Percentiles rank a stretch among this genome's conserved stretches.
phyloP scores from a whole-genome alignment of 345 rosid species.

The Camelina sativa region DNA sequence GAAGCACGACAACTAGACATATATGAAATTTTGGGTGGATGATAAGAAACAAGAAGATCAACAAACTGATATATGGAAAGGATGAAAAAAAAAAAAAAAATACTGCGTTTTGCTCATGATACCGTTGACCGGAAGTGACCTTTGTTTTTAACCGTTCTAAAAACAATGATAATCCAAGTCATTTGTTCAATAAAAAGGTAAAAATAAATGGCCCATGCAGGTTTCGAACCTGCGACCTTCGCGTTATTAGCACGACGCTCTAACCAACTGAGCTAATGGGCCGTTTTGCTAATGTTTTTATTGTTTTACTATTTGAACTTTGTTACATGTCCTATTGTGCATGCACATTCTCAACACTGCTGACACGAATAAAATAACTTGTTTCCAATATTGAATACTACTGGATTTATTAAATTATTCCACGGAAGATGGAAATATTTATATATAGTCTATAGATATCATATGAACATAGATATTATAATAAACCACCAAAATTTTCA shows the following conservation, averaged over 20 bases:
- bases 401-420: not conserved
- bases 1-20: not conserved
- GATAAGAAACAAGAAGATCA: not conserved
- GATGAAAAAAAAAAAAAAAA: no score
- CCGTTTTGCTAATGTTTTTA: not conserved
- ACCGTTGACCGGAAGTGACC: no score
- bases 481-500: not conserved
- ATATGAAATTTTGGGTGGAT: not conserved
- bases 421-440: not conserved
- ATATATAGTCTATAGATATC: not conserved
- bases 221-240: slow-evolving; percentile 75
- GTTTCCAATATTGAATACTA: not conserved
- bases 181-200: not conserved
- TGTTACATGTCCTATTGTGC: not conserved
- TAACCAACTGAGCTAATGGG: slow-evolving; percentile 24
- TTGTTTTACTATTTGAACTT: no score
- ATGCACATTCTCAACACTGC: not conserved
- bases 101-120: no score
- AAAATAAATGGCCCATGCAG: not conserved
- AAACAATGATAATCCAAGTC: no score
- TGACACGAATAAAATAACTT: no score
- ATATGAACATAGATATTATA: not conserved
- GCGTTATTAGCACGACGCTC: slow-evolving; percentile 98
- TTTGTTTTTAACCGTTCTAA: no score
- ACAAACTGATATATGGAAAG: no score